Base-by-base conservation (phyloP, 768 basidiomycete species). In the Sutorius australiensis region DNA sequence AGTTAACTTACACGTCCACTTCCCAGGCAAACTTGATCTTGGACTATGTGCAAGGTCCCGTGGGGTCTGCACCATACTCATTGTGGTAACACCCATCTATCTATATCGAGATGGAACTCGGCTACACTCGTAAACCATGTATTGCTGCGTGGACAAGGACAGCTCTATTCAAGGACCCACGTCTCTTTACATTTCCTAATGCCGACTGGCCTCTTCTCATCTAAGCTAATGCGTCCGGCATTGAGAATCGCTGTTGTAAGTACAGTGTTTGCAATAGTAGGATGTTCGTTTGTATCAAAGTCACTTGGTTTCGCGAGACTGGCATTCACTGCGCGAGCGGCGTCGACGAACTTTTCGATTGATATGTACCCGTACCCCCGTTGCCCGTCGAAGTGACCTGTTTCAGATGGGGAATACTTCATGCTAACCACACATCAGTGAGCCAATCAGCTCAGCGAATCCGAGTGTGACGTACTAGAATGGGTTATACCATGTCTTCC, bases 301-400 rank as follows among this genome's bases (percentile, higher is more conserved):
- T 89, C 86, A 32, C 68, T 75, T 19, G 92, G 81, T 65, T 80
- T 79, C 46, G 80, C 74, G 49, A 76, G 65, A 8, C 86, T 83
- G 21, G 86, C 83, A 63, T 93, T 92, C 62, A 94, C 88, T 55
- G 77, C 80, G 47, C 86, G 80, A 39, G 86, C 83, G 16, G 89
- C 89, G 66, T 91, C 92, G 67, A 95, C 75, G 72, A 95, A 95
- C 71, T 89, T 94, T 71, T 92, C 92, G 61, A 95, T 89, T 16
- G 90, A 93, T 62, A 95, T 76, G 67, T 95, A 84, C 55, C 89
- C 94, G 69, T 97, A 97, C 14, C 93, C 93, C 51, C 87, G 82
- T 72, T 95, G 94, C 28, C 94, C 94, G 64, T 95, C 94, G 66
- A 97, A 95, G 72, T 92, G 87, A 6, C 92, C 94, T 51, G 81